These are phyloP conservation scores for Suillus occidentalis DNA, from an alignment of 768 basidiomycete genomes.

Conservation along the genomic window DNA sequence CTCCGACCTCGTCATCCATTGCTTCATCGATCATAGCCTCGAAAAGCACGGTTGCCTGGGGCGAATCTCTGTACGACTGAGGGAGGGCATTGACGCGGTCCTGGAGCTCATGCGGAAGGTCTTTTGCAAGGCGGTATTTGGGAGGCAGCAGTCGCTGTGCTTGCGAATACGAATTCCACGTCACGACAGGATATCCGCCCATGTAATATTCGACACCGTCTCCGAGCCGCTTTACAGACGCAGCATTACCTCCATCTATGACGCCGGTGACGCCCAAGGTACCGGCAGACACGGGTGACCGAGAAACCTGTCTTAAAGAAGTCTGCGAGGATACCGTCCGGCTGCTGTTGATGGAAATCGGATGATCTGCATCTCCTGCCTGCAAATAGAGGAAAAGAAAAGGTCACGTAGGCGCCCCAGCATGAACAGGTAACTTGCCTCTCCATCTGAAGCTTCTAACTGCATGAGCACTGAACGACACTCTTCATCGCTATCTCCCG, in stretches of 20 bases:
- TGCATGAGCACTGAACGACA: not conserved
- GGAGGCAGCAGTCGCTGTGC: conserved; percentile 20
- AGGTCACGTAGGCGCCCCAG: not conserved
- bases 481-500: conserved; percentile 5
- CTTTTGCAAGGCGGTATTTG: conserved; percentile 36
- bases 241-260: not conserved
- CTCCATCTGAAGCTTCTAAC: not conserved
- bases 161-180: conserved; percentile 23
- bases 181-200: conserved; percentile 17
- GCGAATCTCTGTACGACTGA: conserved; percentile 38
- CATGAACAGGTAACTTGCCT: not conserved
- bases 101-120: conserved; percentile 64
- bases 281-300: not conserved
- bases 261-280: not conserved
- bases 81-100: conserved; percentile 63
- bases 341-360: not conserved
- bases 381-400: not conserved
- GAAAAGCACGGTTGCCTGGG: conserved; percentile 54
- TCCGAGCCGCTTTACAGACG: not conserved
- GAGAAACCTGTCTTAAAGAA: conserved; percentile 1
- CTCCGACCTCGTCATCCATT: conserved; percentile 61
- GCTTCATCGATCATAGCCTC: conserved; percentile 66
- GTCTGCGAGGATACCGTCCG: conserved; percentile 1
- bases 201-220: conserved; percentile 1
- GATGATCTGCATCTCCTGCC: not conserved